Percentiles rank a stretch among this genome's conserved stretches.
Conservation (phyloP, 176 grass and related monocot genomes). For the Cocos nucifera region DNA sequence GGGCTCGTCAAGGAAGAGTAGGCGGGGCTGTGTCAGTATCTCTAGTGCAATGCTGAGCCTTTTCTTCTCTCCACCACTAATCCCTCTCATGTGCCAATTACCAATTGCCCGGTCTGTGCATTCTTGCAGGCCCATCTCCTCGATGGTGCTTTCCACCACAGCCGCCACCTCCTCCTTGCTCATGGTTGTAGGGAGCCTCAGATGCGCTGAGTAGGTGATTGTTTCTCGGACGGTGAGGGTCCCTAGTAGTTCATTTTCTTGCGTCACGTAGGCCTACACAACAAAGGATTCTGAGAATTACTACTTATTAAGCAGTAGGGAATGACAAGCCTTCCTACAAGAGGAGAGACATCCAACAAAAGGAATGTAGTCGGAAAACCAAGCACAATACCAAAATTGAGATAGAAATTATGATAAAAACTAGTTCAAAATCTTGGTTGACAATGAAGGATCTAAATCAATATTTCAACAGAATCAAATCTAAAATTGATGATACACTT, state of each 20-base stretch:
- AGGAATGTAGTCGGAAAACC: too few relatives aligned
- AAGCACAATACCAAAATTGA: too few relatives aligned
- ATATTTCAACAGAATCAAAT: too few relatives aligned
- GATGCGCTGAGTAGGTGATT: constrained; percentile 67
- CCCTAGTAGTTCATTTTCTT: constrained; percentile 83
- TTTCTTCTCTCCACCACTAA: constrained; percentile 97
- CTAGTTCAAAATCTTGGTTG: too few relatives aligned
- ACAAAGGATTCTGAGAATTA: too few relatives aligned
- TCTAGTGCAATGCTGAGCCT: constrained; percentile 81
- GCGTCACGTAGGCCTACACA: constrained; percentile 79
- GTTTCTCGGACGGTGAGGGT: constrained; percentile 83
- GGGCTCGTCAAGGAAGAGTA: constrained; percentile 68
- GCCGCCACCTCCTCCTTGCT: constrained; percentile 44
- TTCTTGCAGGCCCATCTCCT: constrained; percentile 88
- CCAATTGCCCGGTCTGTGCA: constrained; percentile 62
- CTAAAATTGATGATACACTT: too few relatives aligned
- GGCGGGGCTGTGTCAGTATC: constrained; percentile 73
- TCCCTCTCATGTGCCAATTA: constrained; percentile 85
- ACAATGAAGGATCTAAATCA: too few relatives aligned
- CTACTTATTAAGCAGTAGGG: background rate
- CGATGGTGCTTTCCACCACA: constrained; percentile 46
- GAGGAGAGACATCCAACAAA: too few relatives aligned
- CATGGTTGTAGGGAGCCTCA: constrained; percentile 63
- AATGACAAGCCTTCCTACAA: background rate
- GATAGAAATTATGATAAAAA: too few relatives aligned